These are phyloP conservation scores for Calendula officinalis DNA, from an alignment of 129 eudicot genomes.

Conservation along the genomic window DNA sequence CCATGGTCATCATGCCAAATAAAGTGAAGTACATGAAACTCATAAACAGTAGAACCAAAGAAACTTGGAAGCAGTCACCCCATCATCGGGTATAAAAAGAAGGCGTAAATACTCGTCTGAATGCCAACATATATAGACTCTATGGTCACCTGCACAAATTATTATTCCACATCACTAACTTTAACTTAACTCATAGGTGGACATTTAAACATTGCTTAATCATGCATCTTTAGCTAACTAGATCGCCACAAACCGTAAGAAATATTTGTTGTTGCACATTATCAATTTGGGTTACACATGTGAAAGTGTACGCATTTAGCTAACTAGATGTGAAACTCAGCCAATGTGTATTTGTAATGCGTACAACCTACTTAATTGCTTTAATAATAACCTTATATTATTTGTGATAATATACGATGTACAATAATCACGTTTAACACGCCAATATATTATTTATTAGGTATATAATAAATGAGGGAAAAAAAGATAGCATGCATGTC, in stretches of 20 bases:
- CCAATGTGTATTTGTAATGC: neutral
- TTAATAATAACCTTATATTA: too few species aligned
- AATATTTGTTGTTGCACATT: too few species aligned
- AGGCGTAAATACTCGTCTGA: conserved; percentile 5
- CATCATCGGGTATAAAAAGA: conserved; percentile 7
- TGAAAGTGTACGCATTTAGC: neutral
- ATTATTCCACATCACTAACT: neutral
- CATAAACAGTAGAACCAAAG: conserved; percentile 5
- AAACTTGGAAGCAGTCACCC: conserved; percentile 8
- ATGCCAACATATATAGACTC: conserved; percentile 9
- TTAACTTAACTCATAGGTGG: neutral
- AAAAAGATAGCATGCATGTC: too few species aligned
- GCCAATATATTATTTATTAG: too few species aligned
- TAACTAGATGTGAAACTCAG: neutral
- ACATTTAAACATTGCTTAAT: neutral
- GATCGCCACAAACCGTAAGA: too few species aligned
- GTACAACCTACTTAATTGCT: too few species aligned
- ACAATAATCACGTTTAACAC: too few species aligned
- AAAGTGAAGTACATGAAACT: conserved; percentile 12
- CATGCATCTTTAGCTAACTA: too few species aligned
- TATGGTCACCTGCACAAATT: conserved; percentile 1
- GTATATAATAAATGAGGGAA: too few species aligned
- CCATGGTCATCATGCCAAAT: conserved; percentile 18
- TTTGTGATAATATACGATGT: too few species aligned
- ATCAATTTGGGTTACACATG: too few species aligned